A percentile compares a stretch with the other conserved stretches of the same genome.
Conservation (phyloP, 140 eudicot species). For the Anethum foeniculum region DNA sequence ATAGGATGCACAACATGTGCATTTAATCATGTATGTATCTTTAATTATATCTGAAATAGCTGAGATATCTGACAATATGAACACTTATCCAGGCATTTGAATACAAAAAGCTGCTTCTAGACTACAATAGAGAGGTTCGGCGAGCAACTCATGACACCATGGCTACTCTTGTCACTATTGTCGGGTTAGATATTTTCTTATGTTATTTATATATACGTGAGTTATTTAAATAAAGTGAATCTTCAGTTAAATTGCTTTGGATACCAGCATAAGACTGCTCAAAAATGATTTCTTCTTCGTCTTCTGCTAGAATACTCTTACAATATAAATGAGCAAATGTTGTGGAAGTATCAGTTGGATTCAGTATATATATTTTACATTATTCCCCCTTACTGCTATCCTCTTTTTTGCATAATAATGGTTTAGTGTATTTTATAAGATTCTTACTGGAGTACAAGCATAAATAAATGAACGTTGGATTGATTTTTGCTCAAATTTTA, state of each 20-base stretch:
- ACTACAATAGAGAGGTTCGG: conserved; percentile 83
- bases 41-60: neutral
- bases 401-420: neutral
- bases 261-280: neutral
- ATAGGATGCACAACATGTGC: neutral
- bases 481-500: neutral
- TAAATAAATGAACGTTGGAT: neutral
- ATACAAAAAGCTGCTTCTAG: conserved; percentile 85
- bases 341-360: neutral
- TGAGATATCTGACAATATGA: neutral
- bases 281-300: neutral
- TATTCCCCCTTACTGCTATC: neutral
- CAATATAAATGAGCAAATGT: neutral
- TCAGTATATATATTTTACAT: neutral
- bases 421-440: neutral
- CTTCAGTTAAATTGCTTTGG: neutral
- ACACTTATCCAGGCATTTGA: conserved; percentile 67
- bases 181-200: conserved; percentile 59
- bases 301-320: neutral
- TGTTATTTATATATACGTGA: conserved; percentile 11
- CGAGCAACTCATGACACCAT: conserved; percentile 93
- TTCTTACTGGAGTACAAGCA: neutral
- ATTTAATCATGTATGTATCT: neutral
- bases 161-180: conserved; percentile 57
- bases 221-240: neutral